phyloP scores from a whole-genome alignment of 495 filamentous ascomycete genomes.

The Lentithecium fluviatile region DNA sequence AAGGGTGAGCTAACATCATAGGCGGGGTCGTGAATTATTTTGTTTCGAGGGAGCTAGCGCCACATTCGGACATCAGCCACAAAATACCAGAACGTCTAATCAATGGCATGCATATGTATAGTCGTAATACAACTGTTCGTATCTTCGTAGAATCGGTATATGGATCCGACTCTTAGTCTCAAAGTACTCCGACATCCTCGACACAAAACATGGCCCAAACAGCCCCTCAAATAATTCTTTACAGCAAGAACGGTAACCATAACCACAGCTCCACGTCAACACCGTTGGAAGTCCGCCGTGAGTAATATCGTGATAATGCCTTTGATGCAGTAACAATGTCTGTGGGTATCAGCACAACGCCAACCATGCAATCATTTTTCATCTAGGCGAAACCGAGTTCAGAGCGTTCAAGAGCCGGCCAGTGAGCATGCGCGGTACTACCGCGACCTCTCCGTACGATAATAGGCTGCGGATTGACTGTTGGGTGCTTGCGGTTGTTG shows the following conservation, averaged over 20 bases:
- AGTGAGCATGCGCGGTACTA: neutral
- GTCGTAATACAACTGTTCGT: conserved; percentile 9
- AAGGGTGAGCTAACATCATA: neutral
- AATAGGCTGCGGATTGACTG: conserved; percentile 1
- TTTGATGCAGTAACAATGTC: conserved; percentile 4
- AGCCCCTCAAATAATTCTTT: neutral
- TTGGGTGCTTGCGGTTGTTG: neutral
- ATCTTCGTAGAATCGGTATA: neutral
- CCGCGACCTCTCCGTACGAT: neutral
- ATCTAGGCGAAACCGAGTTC: neutral
- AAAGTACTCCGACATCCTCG: neutral
- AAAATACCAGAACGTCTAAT: neutral
- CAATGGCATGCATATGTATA: neutral
- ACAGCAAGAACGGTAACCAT: neutral
- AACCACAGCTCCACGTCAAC: too few relatives aligned
- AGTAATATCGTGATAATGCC: neutral
- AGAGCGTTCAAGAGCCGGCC: neutral
- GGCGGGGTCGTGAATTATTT: neutral
- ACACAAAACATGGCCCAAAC: neutral
- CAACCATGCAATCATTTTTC: conserved; percentile 19
- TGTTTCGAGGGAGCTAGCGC: conserved; percentile 4
- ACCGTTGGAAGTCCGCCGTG: neutral
- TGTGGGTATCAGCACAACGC: conserved; percentile 34
- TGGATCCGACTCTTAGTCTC: neutral
- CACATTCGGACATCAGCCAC: conserved; percentile 3